These are phyloP conservation scores for Candida schatavii DNA, from an alignment of 805 yeast genomes.

Conservation along the genomic window DNA sequence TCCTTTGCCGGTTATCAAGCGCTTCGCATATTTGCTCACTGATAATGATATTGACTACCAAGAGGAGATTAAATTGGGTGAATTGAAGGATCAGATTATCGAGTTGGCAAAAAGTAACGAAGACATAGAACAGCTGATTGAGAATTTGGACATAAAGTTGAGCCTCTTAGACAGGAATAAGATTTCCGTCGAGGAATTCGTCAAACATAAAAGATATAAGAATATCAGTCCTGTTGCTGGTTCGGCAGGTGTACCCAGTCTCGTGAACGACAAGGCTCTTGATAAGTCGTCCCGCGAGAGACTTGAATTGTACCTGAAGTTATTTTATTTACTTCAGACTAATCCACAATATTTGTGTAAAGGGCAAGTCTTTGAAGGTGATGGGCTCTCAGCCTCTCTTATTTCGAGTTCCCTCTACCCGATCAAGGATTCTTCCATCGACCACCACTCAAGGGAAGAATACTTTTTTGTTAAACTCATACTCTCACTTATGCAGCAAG, in stretches of 20 bases:
- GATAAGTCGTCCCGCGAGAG: conserved; percentile 47
- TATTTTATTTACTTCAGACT: conserved; percentile 81
- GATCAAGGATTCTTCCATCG: conserved; percentile 24
- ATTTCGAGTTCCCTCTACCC: conserved; percentile 30
- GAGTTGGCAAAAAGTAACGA: conserved; percentile 70
- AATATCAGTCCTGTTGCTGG: conserved; percentile 16
- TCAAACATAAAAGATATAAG: conserved; percentile 36
- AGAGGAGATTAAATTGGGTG: conserved; percentile 68
- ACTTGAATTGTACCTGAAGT: conserved; percentile 67
- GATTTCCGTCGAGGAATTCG: conserved; percentile 72
- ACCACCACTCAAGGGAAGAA: conserved; percentile 63
- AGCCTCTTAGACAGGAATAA: conserved; percentile 76
- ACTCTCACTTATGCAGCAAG: conserved; percentile 42
- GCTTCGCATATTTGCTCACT: conserved; percentile 72
- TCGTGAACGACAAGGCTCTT: conserved; percentile 18
- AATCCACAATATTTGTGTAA: conserved; percentile 70
- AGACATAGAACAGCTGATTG: conserved; percentile 67
- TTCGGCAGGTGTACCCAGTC: conserved; percentile 6
- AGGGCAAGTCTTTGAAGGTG: conserved; percentile 31
- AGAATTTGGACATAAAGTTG: conserved; percentile 74
- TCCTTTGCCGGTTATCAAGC: conserved; percentile 69
- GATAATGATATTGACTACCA: conserved; percentile 72
- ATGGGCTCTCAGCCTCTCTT: conserved; percentile 17
- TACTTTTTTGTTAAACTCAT: conserved; percentile 60
- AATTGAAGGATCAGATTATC: conserved; percentile 63